Evolutionary conservation across 768 basidiomycete genomes (phyloP).

Genomic region (Boletus coccyginus): DNA sequence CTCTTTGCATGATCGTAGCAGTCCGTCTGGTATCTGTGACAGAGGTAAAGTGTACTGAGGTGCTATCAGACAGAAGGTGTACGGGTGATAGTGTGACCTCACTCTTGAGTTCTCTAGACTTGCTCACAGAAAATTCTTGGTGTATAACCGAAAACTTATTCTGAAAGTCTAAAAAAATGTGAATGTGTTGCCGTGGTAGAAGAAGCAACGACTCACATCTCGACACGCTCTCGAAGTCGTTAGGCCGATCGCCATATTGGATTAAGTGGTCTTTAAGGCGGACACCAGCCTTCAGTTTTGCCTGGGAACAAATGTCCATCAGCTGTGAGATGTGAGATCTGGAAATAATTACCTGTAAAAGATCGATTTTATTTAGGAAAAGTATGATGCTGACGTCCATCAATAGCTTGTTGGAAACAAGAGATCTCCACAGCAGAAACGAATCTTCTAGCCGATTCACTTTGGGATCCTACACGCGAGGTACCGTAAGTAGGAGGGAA

Average conservation of each 20-base stretch:
- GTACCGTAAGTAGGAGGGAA: conserved; percentile 2
- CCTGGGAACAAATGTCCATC: conserved; percentile 33
- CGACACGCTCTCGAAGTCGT: conserved; percentile 74
- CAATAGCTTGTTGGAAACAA: conserved; percentile 73
- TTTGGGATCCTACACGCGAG: conserved; percentile 51
- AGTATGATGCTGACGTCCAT: conserved; percentile 73
- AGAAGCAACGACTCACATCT: conserved; percentile 52
- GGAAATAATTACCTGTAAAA: conserved; percentile 52
- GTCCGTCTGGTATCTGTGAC: conserved; percentile 81
- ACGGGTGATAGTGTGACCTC: conserved; percentile 22
- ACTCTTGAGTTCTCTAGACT: conserved; percentile 72
- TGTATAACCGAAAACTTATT: conserved; percentile 72
- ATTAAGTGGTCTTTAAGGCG: conserved; percentile 66
- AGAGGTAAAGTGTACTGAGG: conserved; percentile 70
- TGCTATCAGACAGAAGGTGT: conserved; percentile 6
- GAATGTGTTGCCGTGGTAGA: neutral
- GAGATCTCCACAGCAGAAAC: conserved; percentile 66
- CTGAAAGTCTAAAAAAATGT: conserved; percentile 55
- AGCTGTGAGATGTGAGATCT: neutral
- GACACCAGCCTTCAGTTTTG: conserved; percentile 76
- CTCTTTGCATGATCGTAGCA: conserved; percentile 67
- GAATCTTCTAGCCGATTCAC: conserved; percentile 84
- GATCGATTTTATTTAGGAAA: conserved; percentile 80
- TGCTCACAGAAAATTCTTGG: conserved; percentile 65
- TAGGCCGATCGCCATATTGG: conserved; percentile 70